Percentiles rank a stretch among this genome's conserved stretches.
Evolutionary conservation across 2,329 filamentous ascomycete species (phyloP).

Genomic region (Alternaria consortialis): DNA sequence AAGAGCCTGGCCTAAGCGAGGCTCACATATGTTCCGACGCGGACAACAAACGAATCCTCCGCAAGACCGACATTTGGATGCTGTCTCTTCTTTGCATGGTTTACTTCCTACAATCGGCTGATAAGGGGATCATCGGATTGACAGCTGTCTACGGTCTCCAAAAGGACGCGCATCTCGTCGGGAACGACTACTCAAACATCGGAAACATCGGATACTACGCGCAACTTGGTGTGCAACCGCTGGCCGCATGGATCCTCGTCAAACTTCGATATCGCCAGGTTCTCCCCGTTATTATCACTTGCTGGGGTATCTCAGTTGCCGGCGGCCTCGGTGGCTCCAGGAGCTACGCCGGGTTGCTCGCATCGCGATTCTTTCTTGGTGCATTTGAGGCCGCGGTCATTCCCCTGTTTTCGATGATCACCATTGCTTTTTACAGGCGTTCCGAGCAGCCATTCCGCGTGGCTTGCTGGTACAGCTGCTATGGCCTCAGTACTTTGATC

Average conservation of each 20-base stretch:
- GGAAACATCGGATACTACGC: slow-evolving; percentile 60
- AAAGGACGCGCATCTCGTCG: slow-evolving; percentile 47
- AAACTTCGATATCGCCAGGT: slow-evolving; percentile 49
- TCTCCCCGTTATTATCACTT: slow-evolving; percentile 44
- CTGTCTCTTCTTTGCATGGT: slow-evolving; percentile 37
- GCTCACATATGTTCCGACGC: slow-evolving; percentile 31
- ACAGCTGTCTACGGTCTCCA: slow-evolving; percentile 64
- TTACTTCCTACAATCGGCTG: slow-evolving; percentile 44
- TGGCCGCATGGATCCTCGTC: slow-evolving; percentile 60
- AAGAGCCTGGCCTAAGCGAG: slow-evolving; percentile 22
- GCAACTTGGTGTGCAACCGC: slow-evolving; percentile 63
- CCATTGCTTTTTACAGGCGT: slow-evolving; percentile 35
- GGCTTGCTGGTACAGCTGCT: slow-evolving; percentile 71
- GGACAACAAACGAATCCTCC: slow-evolving; percentile 34
- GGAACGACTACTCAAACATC: slow-evolving; percentile 59
- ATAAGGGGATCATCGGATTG: slow-evolving; percentile 61
- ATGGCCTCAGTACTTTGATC: slow-evolving; percentile 67
- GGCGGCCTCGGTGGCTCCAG: slow-evolving; percentile 32
- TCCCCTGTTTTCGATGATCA: slow-evolving; percentile 39
- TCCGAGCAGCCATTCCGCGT: slow-evolving; percentile 32
- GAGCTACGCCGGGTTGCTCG: slow-evolving; percentile 31
- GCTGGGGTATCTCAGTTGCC: slow-evolving; percentile 59
- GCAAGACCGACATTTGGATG: slow-evolving; percentile 35
- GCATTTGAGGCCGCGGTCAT: slow-evolving; percentile 40
- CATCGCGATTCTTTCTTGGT: slow-evolving; percentile 34